These are phyloP conservation scores for Thelephora aurantiotincta DNA, from an alignment of 768 basidiomycete species.

Conservation along the genomic window DNA sequence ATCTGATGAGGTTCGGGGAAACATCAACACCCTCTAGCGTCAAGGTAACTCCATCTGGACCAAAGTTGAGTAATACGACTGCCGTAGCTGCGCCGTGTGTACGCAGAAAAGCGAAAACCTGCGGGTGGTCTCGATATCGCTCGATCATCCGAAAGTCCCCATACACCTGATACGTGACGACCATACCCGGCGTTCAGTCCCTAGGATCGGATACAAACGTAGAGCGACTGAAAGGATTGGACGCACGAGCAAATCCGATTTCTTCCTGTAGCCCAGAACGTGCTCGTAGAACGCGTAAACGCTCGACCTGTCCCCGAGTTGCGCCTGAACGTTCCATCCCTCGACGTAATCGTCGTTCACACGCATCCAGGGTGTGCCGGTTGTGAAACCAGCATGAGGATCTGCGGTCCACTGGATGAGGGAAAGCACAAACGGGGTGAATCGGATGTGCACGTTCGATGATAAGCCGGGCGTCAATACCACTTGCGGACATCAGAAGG, in stretches of 20 bases:
- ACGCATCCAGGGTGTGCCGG: slow-evolving; percentile 60
- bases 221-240: background rate
- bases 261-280: slow-evolving; percentile 38
- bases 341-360: slow-evolving; percentile 50
- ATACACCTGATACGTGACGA: slow-evolving; percentile 28
- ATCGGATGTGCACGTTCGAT: background rate
- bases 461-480: background rate
- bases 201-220: background rate
- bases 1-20: background rate
- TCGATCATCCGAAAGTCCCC: slow-evolving; percentile 40
- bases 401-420: slow-evolving; percentile 37
- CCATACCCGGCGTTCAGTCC: background rate
- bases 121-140: slow-evolving; percentile 24
- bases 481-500: background rate
- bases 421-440: background rate
- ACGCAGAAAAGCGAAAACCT: slow-evolving; percentile 42
- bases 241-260: slow-evolving; percentile 38
- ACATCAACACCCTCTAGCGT: background rate
- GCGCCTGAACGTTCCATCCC: slow-evolving; percentile 39
- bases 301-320: slow-evolving; percentile 33
- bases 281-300: slow-evolving; percentile 49
- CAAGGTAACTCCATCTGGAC: slow-evolving; percentile 4
- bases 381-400: slow-evolving; percentile 48
- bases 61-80: slow-evolving; percentile 37
- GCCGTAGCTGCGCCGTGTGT: slow-evolving; percentile 15